phyloP scores from a whole-genome alignment of 495 filamentous ascomycete genomes.

The Talaromyces wortmannii region DNA sequence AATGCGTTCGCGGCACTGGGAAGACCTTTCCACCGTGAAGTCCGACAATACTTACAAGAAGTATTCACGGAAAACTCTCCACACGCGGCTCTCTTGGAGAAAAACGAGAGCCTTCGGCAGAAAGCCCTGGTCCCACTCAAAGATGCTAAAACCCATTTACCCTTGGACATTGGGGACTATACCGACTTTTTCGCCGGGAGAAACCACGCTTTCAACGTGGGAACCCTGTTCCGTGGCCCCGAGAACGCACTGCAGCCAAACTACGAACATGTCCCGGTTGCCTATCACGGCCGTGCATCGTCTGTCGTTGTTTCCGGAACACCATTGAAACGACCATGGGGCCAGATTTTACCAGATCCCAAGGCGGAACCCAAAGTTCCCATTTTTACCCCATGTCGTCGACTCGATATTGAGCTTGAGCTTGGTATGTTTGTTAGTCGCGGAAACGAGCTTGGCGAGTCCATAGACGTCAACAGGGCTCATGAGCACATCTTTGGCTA shows the following conservation, averaged over 20 bases:
- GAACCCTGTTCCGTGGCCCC: slow-evolving; percentile 71
- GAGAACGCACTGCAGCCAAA: slow-evolving; percentile 80
- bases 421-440: slow-evolving; percentile 73
- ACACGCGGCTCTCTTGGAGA: slow-evolving; percentile 49
- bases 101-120: slow-evolving; percentile 45
- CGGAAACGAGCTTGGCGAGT: slow-evolving; percentile 58
- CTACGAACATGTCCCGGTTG: slow-evolving; percentile 85
- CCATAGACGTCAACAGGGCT: slow-evolving; percentile 57
- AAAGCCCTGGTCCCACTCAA: slow-evolving; percentile 48
- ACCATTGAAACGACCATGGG: slow-evolving; percentile 63
- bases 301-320: slow-evolving; percentile 75
- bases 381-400: slow-evolving; percentile 50
- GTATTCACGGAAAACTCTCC: slow-evolving; percentile 58
- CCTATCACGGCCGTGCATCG: slow-evolving; percentile 78
- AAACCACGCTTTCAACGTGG: slow-evolving; percentile 78
- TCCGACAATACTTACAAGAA: slow-evolving; percentile 66
- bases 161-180: slow-evolving; percentile 86
- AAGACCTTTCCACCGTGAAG: slow-evolving; percentile 58
- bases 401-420: slow-evolving; percentile 84
- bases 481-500: slow-evolving; percentile 77
- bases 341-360: slow-evolving; percentile 69
- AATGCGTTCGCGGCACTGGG: slow-evolving; percentile 81
- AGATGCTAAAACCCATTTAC: slow-evolving; percentile 66
- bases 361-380: slow-evolving; percentile 47
- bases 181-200: slow-evolving; percentile 95